Evolutionary conservation across 495 filamentous ascomycete genomes (phyloP), one percentile per base, ranked within the genome.

Genomic region (Aspergillus saccharolyticus): DNA sequence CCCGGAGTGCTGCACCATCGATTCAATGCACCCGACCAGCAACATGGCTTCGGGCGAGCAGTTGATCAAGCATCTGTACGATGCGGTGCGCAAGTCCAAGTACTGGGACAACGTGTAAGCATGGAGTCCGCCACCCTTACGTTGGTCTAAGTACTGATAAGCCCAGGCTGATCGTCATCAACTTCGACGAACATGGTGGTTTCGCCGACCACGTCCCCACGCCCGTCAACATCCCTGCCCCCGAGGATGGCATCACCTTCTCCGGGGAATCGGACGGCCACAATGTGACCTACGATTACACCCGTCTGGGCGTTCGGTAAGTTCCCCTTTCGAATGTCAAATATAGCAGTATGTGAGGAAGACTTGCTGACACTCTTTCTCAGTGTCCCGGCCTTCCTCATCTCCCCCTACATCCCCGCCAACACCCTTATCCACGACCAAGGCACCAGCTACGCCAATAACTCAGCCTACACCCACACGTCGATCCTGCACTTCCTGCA

Each of bases 141-240:
- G 33, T 15, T 12, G 6, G 33, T 8, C 33, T 12, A 9, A 39
- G 33, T 12, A 15, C 33, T 39, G 33, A 39, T 12, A 50, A 16
- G 24, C 1, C 3, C 18, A 74, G 71, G 7, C 62, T 78, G 42
- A 66, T 78, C 57, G 74, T 80, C 56, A 65, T 80, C 63, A 78
- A 74, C 62, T 80, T 77, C 22, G 77, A 80, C 57, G 75, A 80
- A 66, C 69, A 76, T 30, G 76, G 77, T 14, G 75, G 76, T 2
- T 78, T 78, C 56, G 69, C 69, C 20, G 77, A 78, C 65, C 76
- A 78, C 56, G 76, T 78, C 16, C 62, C 72, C 3, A 74, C 77
- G 0, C 75, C 75, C 1, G 60, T 70, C 50, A 70, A 70, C 57
- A 64, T 77, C 8, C 74, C 70, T 20, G 54, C 60, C 14, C 64